Evolutionary conservation across 2,329 filamentous ascomycete species (phyloP).

Genomic region (Leptographium galeiforme): DNA sequence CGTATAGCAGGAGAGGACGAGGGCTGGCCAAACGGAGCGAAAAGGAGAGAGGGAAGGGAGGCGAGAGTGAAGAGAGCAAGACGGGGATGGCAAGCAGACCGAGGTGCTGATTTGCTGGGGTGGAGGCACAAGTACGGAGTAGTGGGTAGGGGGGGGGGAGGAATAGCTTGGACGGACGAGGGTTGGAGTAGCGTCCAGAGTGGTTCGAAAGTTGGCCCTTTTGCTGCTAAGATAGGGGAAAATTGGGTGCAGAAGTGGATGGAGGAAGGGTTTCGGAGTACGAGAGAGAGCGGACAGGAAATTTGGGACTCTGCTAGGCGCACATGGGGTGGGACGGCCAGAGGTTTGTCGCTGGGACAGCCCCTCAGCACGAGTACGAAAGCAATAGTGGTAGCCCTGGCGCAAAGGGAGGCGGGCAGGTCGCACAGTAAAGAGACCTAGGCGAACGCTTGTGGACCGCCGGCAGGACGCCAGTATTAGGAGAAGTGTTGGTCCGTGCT

Average conservation of each 20-base stretch:
- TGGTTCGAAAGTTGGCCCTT: not conserved
- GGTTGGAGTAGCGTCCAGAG: not conserved
- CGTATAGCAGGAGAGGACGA: not conserved
- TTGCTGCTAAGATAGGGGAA: constrained; percentile 1
- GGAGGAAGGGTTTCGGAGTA: not conserved
- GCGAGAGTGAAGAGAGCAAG: not conserved
- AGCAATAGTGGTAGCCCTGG: no score
- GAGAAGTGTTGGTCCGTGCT: no score
- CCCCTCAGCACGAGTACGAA: no score
- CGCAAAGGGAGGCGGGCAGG: no score
- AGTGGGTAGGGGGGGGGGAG: constrained; percentile 1
- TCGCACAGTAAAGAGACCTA: no score
- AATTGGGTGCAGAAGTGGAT: not conserved
- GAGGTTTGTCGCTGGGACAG: not conserved
- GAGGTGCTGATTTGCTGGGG: not conserved
- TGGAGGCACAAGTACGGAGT: not conserved
- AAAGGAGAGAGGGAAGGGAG: not conserved
- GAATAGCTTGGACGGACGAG: not conserved
- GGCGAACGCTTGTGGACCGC: no score
- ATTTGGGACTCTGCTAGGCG: not conserved
- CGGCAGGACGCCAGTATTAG: no score
- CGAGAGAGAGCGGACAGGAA: not conserved
- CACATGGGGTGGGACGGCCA: not conserved
- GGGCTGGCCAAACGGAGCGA: not conserved
- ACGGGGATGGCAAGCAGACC: not conserved